Evolutionary conservation across 257 asterid genomes (phyloP).

Genomic region (Lithospermum erythrorhizon): DNA sequence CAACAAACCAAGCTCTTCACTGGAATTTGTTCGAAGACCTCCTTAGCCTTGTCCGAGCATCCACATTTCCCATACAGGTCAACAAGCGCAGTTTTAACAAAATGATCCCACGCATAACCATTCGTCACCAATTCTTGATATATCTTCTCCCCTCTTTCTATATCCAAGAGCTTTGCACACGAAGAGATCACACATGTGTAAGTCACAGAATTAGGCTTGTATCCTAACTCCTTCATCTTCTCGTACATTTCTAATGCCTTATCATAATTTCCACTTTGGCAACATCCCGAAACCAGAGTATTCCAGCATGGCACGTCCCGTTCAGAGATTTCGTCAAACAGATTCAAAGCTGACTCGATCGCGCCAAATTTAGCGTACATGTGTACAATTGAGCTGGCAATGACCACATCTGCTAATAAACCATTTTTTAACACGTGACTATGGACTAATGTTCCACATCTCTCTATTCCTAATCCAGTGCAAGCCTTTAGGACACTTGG

Average conservation of each 20-base stretch:
- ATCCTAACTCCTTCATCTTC: conserved; percentile 43
- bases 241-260: conserved; percentile 58
- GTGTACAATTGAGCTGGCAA: conserved; percentile 47
- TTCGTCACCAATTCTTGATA: conserved; percentile 36
- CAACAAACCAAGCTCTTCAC: conserved; percentile 60
- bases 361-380: conserved; percentile 46
- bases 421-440: conserved; percentile 44
- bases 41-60: conserved; percentile 39
- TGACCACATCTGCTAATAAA: conserved; percentile 45
- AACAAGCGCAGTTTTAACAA: conserved; percentile 56
- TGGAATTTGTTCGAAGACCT: conserved; percentile 41
- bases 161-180: conserved; percentile 47
- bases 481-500: conserved; percentile 79
- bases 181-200: conserved; percentile 63
- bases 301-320: conserved; percentile 73
- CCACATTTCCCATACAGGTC: conserved; percentile 87
- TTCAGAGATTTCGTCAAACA: conserved; percentile 72
- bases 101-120: conserved; percentile 37
- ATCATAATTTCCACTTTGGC: conserved; percentile 55
- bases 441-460: conserved; percentile 45
- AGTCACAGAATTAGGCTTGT: conserved; percentile 52
- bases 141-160: conserved; percentile 45
- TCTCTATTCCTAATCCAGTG: conserved; percentile 37
- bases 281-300: conserved; percentile 54
- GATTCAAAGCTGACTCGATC: conserved; percentile 34